Evolutionary conservation across 768 basidiomycete species (phyloP), one percentile per base, ranked within the genome.

Genomic region (Cubamyces sp.): DNA sequence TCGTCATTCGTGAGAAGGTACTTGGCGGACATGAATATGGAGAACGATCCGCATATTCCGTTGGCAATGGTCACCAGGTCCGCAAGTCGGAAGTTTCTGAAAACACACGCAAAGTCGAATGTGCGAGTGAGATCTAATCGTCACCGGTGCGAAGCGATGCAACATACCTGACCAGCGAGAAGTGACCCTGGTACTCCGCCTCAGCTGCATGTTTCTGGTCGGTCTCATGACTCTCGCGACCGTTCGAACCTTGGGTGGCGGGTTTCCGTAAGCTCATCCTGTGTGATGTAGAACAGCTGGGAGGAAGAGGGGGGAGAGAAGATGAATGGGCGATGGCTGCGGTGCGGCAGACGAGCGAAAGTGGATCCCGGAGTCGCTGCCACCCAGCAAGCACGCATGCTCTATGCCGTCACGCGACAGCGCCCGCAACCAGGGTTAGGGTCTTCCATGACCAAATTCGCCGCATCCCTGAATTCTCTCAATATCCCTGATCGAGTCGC

Each of bases 11-110:
- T 87, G 45, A 88, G 59, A 68, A 98, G 84, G 80, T 96, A 99
- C 54, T 87, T 87, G 48, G 92, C 95, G 6, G 93, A 95, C 40
- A 89, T 92, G 76, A 98, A 95, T 73, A 99, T 85, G 26, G 95
- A 98, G 69, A 96, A 89, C 18, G 92, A 91, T 60, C 97, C 97
- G 77, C 97, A 99, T 75, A 98, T 90, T 47, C 97, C 97, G 73
- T 99, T 99, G 90, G 96, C 95, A 66, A 99, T 94, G 39, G 97
- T 99, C 69, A 99, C 94, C 54, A 97, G 83, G 79, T 99, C 97
- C 66, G 97, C 97, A 26, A 98, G 85, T 55, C 96, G 92, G 74
- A 99, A 99, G 76, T 98, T 98, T 69, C 97, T 97, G 69, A 19
- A 65, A 45, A 37, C 34, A 23, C 58, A 28, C 9, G 16, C n/a